phyloP scores from a whole-genome alignment of 345 rosid species.

The Ceriops decandra region DNA sequence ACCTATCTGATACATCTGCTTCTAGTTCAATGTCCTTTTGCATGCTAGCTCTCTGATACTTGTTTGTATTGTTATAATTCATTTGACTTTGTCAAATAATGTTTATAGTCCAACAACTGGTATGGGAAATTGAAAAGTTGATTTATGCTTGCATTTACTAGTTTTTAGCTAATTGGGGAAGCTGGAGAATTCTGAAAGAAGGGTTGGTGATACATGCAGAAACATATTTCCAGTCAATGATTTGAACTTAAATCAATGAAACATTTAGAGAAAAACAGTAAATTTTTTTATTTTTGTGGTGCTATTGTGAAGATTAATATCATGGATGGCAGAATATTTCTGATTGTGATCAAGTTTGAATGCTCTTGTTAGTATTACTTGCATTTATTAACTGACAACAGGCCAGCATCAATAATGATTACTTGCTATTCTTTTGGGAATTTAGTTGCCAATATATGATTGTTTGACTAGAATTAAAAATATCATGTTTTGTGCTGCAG shows the following conservation, averaged over 20 bases:
- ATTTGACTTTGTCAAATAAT: neutral
- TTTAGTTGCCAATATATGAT: constrained; percentile 2
- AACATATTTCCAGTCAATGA: too few species aligned
- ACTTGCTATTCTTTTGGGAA: neutral
- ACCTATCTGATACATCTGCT: too few species aligned
- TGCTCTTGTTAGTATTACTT: too few species aligned
- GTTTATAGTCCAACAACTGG: neutral
- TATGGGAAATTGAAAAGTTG: neutral
- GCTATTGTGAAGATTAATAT: too few species aligned
- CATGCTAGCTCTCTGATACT: neutral
- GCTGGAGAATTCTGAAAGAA: neutral
- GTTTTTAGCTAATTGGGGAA: neutral
- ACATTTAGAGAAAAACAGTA: too few species aligned
- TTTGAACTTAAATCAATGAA: too few species aligned
- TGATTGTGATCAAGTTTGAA: neutral
- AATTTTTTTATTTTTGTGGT: too few species aligned
- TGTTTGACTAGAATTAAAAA: neutral
- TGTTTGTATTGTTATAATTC: neutral
- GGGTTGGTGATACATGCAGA: neutral
- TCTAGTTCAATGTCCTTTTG: neutral
- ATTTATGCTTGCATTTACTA: neutral
- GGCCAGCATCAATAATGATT: neutral
- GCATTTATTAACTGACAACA: too few species aligned
- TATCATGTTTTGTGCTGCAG: constrained; percentile 44
- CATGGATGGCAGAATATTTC: neutral